Conservation (phyloP, 768 basidiomycete species). For the Dacryopinax spathularia region DNA sequence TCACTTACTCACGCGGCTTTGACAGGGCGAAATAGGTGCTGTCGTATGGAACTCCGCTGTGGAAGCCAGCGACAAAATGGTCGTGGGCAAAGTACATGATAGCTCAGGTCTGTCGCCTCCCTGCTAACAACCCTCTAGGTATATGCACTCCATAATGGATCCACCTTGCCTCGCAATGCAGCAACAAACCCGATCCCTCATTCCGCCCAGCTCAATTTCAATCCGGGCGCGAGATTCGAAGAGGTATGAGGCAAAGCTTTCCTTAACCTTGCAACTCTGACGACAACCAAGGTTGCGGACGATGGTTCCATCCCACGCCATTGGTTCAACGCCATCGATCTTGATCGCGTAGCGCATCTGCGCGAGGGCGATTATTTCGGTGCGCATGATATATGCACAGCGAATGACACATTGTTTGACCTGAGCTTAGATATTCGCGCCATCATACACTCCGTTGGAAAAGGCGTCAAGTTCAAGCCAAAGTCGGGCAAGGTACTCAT, state of each 20-base stretch:
- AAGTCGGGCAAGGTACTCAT: too few relatives aligned
- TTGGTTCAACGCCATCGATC: too few relatives aligned
- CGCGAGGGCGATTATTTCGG: too few relatives aligned
- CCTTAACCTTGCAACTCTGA: too few relatives aligned
- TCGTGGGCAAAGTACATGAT: not conserved
- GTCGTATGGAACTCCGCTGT: not conserved
- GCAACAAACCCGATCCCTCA: not conserved
- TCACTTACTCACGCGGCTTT: not conserved
- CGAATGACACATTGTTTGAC: not conserved
- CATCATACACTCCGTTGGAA: not conserved
- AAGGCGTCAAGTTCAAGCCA: not conserved
- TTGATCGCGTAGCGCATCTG: too few relatives aligned
- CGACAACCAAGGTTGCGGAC: too few relatives aligned
- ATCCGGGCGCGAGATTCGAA: not conserved
- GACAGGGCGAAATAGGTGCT: not conserved
- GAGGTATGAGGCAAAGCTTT: not conserved
- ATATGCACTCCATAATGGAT: not conserved
- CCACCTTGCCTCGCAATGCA: not conserved
- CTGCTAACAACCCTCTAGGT: too few relatives aligned
- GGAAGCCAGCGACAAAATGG: not conserved
- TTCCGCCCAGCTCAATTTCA: not conserved
- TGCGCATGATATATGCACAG: too few relatives aligned
- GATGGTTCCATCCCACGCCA: too few relatives aligned
- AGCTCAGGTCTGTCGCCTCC: not conserved
- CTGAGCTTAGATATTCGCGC: not conserved